Base-by-base conservation (phyloP, 2,329 filamentous ascomycete species). In the Cercospora janseana region DNA sequence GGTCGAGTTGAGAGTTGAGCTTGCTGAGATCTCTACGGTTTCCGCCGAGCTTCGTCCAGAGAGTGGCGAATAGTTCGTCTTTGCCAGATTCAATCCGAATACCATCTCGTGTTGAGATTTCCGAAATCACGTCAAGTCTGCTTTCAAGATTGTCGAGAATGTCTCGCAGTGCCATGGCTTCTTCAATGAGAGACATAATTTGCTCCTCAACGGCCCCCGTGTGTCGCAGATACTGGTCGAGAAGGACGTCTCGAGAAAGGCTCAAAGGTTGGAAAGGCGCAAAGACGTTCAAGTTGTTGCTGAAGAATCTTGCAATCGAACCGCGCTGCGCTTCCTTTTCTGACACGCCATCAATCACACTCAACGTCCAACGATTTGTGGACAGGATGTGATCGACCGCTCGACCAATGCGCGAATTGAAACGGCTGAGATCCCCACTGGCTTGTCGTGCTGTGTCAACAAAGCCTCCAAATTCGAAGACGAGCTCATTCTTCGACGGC, bases 191-290 rank as follows among this genome's bases (percentile, higher is more conserved):
- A 13, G 69, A 68, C 3, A 74, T 70, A 55, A 92, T 87, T 62
- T 86, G 82, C 34, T 85, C 82, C 52, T 85, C 84, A 8, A 91
- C 81, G 10, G 82, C 75, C 16, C 75, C 72, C 1, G 86, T 86
- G 69, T 92, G 87, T 48, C 82, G 77, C 16, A 90, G 76, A 66
- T 92, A 93, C 64, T 87, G 85, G 54, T 89, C 81, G 28, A 87
- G 74, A 1, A 93, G 74, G 13, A 79, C 70, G 31, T 77, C 75
- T 63, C 86, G 81, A 2, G 81, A 79, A 52, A 82, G 78, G 3
- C 75, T 70, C n/a, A 72, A 69, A 4, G 78, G 70, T 6, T 80
- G 78, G 62, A 91, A 89, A 2, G 84, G 83, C 1, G 79, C 73
- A 6, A 79, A 67, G 18, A 78, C 55, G 53, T 72, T 75, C 24